Percentiles rank a stretch among this genome's conserved stretches.
Conservation (phyloP, 495 filamentous ascomycete genomes). For the Aspergillus saccharolyticus region DNA sequence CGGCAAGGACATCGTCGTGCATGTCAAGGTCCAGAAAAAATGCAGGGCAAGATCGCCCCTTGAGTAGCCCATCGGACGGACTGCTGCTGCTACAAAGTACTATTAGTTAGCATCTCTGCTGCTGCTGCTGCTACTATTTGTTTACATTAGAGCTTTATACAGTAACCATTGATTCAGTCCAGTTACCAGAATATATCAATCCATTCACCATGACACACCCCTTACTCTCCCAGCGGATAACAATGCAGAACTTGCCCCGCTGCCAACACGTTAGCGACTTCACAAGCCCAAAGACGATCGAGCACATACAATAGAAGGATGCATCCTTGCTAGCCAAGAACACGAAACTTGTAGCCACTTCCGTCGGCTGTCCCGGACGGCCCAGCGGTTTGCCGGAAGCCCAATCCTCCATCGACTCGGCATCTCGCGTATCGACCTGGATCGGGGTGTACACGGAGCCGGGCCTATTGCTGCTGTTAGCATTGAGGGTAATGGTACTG, state of each 20-base stretch:
- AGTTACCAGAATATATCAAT: too few species aligned
- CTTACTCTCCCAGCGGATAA: conserved; percentile 42
- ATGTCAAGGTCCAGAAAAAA: too few species aligned
- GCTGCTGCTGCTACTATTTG: too few species aligned
- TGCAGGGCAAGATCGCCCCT: too few species aligned
- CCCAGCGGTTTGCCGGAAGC: conserved; percentile 36
- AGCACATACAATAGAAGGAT: conserved; percentile 44
- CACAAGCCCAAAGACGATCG: background rate
- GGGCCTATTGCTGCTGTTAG: conserved; percentile 26
- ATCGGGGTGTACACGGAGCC: conserved; percentile 58
- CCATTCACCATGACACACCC: too few species aligned
- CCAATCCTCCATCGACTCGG: conserved; percentile 51
- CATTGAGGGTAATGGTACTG: background rate
- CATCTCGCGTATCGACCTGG: conserved; percentile 44
- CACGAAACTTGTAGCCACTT: conserved; percentile 59
- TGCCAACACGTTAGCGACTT: conserved; percentile 9
- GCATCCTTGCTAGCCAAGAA: conserved; percentile 55
- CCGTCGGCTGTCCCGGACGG: conserved; percentile 54
- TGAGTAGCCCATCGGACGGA: too few species aligned
- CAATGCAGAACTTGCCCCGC: conserved; percentile 52
- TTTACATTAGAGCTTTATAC: too few species aligned
- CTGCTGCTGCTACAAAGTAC: too few species aligned
- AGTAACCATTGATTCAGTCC: too few species aligned
- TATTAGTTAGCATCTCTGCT: too few species aligned
- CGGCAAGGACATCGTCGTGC: too few species aligned